Conservation (phyloP, 345 rosid genomes). For the Ceriops decandra region DNA sequence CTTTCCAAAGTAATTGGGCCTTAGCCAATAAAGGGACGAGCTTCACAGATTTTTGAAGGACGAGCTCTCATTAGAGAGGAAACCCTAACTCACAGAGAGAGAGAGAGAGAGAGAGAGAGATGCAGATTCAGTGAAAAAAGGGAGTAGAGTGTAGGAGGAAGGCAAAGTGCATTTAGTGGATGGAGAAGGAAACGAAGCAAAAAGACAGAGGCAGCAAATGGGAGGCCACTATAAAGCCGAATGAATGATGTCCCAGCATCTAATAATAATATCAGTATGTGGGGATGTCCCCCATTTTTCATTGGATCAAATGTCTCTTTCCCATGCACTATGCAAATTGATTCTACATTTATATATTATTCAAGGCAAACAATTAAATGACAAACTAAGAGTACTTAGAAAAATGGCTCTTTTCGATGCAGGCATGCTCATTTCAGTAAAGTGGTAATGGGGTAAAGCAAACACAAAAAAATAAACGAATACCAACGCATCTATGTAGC, state of each 20-base stretch:
- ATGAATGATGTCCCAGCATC: constrained; percentile 69
- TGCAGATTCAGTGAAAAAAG: not conserved
- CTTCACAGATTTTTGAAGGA: constrained; percentile 18
- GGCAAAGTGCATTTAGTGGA: constrained; percentile 51
- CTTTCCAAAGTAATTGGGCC: constrained; percentile 28
- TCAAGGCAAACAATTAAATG: too few relatives aligned
- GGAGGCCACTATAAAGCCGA: constrained; percentile 49
- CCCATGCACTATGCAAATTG: constrained; percentile 29
- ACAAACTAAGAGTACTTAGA: too few relatives aligned
- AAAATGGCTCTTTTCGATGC: too few relatives aligned
- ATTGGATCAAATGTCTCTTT: constrained; percentile 24
- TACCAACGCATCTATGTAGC: not conserved
- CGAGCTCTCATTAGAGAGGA: constrained; percentile 22
- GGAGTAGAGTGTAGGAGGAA: constrained; percentile 19
- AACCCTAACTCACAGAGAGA: constrained; percentile 41
- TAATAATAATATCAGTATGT: constrained; percentile 57
- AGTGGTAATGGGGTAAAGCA: too few relatives aligned
- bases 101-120: not conserved
- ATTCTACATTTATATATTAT: too few relatives aligned
- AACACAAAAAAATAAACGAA: not conserved
- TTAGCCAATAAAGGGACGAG: constrained; percentile 20
- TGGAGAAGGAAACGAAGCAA: constrained; percentile 45
- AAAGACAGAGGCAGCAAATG: constrained; percentile 68
- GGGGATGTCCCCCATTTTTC: constrained; percentile 54
- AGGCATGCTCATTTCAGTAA: too few relatives aligned